phyloP scores from a whole-genome alignment of 805 yeast species.

The Cyberlindnera xylosilytica region DNA sequence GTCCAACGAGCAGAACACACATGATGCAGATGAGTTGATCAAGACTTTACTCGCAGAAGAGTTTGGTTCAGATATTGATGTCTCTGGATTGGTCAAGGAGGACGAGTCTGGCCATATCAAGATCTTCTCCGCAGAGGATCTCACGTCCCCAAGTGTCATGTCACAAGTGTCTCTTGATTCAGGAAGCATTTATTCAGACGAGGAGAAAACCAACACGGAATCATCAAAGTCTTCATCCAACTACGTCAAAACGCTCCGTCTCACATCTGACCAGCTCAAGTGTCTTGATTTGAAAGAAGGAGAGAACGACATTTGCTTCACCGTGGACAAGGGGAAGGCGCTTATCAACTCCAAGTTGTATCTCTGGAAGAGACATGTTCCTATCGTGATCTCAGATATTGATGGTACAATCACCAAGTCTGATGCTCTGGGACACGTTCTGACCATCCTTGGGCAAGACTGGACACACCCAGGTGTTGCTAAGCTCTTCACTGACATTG shows the following conservation, averaged over 20 bases:
- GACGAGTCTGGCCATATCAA: constrained; percentile 69
- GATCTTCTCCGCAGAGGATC: constrained; percentile 39
- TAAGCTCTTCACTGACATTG: constrained; percentile 81
- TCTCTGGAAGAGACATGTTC: constrained; percentile 79
- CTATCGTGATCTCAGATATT: constrained; percentile 93
- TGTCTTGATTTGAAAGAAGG: constrained; percentile 74
- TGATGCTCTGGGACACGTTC: constrained; percentile 94
- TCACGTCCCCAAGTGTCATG: constrained; percentile 6
- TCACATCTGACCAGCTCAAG: constrained; percentile 86
- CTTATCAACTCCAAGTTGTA: constrained; percentile 68
- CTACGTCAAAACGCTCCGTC: constrained; percentile 82
- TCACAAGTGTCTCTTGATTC: constrained; percentile 7
- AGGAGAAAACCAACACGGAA: constrained; percentile 2
- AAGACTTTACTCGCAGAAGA: constrained; percentile 75
- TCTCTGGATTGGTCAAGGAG: constrained; percentile 44
- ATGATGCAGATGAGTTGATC: constrained; percentile 72
- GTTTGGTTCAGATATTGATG: constrained; percentile 51
- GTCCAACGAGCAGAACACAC: constrained; percentile 74
- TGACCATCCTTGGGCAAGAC: constrained; percentile 90
- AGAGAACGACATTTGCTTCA: constrained; percentile 71
- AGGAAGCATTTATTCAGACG: constrained; percentile 6
- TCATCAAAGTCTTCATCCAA: constrained; percentile 26
- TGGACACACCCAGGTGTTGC: constrained; percentile 99
- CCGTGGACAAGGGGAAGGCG: constrained; percentile 81
- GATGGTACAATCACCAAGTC: constrained; percentile 98